These are phyloP conservation scores for Capsicum chinense DNA, from an alignment of 257 asterid species.

Conservation along the genomic window DNA sequence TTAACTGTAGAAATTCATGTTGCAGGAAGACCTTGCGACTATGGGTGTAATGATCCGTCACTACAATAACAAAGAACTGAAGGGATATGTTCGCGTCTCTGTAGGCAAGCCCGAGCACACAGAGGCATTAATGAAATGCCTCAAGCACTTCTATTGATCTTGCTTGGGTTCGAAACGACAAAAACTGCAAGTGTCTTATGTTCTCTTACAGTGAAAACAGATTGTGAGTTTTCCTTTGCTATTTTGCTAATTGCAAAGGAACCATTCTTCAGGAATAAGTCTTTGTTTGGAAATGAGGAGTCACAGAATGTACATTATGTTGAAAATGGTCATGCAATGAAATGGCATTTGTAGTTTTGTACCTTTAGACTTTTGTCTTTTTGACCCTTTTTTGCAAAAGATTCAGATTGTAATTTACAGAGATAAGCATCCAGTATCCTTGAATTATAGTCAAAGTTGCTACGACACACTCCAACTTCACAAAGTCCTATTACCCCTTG, in stretches of 20 bases:
- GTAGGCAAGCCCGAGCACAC: slow-evolving; percentile 98
- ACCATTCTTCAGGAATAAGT: slow-evolving; percentile 13
- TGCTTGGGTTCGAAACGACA: neutral
- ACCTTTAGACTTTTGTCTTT: neutral
- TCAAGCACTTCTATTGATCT: slow-evolving; percentile 51
- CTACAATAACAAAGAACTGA: slow-evolving; percentile 82
- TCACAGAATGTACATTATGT: neutral
- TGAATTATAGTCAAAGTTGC: too few species aligned
- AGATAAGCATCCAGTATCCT: too few species aligned
- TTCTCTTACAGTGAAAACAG: neutral
- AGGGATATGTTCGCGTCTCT: slow-evolving; percentile 86
- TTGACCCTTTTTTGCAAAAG: neutral
- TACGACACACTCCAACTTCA: too few species aligned
- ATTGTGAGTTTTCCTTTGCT: neutral
- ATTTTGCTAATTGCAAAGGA: neutral
- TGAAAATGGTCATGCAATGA: neutral
- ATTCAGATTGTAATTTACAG: neutral
- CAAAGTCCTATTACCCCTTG: too few species aligned
- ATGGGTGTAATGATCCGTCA: slow-evolving; percentile 97
- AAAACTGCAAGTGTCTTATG: neutral
- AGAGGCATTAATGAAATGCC: slow-evolving; percentile 68
- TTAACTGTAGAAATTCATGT: neutral
- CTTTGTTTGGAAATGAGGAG: slow-evolving; percentile 1
- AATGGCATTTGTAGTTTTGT: neutral
- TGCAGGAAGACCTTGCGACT: slow-evolving; percentile 86